Base-by-base conservation (phyloP, 1,284 basidiomycete genomes). In the Ustilago hordei region DNA sequence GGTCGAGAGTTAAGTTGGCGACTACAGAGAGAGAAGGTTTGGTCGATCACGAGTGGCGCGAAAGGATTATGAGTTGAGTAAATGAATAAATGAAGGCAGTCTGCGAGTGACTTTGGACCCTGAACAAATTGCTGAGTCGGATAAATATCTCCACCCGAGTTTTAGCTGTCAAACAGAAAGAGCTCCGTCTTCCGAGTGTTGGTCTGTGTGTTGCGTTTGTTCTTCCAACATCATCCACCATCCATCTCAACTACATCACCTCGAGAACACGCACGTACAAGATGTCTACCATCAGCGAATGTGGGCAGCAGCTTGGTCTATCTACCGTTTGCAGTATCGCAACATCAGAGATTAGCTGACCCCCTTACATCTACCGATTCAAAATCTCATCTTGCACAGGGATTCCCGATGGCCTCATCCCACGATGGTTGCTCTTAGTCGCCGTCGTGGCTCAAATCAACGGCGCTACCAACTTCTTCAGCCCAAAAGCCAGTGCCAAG, bases 361-460 rank as follows among this genome's bases (percentile, higher is more conserved):
- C 7, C 43, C n/a, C 43, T 8, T 19, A 48, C 23, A 13, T 32
- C 28, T 8, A 1, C 23, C 31, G 11, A 8, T 31, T 15, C 28
- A 7, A 19, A 19, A n/a, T 59, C 17, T 12, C 32, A 39, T 32
- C 48, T 28, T 19, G 31, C 60, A 31, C 64, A 78, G 76, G 72
- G 66, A 64, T 84, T 11, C 79, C 79, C 0, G 67, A 65, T 8
- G 76, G 70, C 11, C 19, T 79, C 52, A 78, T 85, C 13, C 70
- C 80, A 35, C 78, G 84, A 63, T 85, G 84, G 84, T 67, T 85
- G 34, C 75, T 84, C 23, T 31, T 85, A 17, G 79, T 84, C 9
- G 64, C 78, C 8, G 56, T 64, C 11, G 58, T 81, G 19, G 84
- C 84, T 8, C 43, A 69, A 15, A 59, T 85, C 67, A 85, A 85